Evolutionary conservation across 345 rosid genomes (phyloP).

Genomic region (Arabidopsis thaliana): DNA sequence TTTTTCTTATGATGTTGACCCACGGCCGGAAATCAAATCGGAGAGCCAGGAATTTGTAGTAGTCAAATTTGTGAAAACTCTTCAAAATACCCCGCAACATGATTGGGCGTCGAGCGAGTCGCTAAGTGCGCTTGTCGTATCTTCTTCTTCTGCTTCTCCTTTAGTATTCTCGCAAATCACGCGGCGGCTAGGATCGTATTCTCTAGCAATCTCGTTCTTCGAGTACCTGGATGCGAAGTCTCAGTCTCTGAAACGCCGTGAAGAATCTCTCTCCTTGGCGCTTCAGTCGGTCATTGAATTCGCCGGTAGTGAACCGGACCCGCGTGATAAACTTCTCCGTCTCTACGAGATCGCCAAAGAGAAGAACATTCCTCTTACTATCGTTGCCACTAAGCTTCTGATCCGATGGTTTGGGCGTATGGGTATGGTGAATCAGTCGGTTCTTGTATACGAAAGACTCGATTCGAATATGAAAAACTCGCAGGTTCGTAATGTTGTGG

Average conservation of each 20-base stretch:
- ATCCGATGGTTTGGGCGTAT: slow-evolving; percentile 57
- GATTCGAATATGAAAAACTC: slow-evolving; percentile 49
- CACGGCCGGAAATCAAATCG: slow-evolving; percentile 16
- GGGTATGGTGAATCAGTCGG: slow-evolving; percentile 54
- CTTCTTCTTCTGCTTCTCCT: slow-evolving; percentile 49
- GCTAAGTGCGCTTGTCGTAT: slow-evolving; percentile 52
- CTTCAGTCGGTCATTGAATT: slow-evolving; percentile 65
- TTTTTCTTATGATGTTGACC: slow-evolving; percentile 42
- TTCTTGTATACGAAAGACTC: slow-evolving; percentile 53
- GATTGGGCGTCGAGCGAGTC: slow-evolving; percentile 61
- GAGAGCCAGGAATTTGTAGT: slow-evolving; percentile 47
- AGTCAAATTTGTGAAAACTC: slow-evolving; percentile 47
- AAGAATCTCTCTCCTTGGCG: slow-evolving; percentile 48
- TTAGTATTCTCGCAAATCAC: slow-evolving; percentile 53
- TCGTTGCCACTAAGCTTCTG: slow-evolving; percentile 53
- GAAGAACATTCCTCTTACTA: slow-evolving; percentile 55
- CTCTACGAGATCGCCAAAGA: slow-evolving; percentile 60
- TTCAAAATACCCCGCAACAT: slow-evolving; percentile 55
- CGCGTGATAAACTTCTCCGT: slow-evolving; percentile 44
- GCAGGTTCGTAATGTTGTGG: slow-evolving; percentile 52
- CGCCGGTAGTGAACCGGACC: slow-evolving; percentile 54
- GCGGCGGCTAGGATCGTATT: slow-evolving; percentile 58
- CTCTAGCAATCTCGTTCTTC: slow-evolving; percentile 66
- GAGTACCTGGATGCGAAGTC: slow-evolving; percentile 50
- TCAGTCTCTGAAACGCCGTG: slow-evolving; percentile 35